These are phyloP conservation scores for Ustilago xerochloae DNA, from an alignment of 1,284 basidiomycete species.

Conservation along the genomic window DNA sequence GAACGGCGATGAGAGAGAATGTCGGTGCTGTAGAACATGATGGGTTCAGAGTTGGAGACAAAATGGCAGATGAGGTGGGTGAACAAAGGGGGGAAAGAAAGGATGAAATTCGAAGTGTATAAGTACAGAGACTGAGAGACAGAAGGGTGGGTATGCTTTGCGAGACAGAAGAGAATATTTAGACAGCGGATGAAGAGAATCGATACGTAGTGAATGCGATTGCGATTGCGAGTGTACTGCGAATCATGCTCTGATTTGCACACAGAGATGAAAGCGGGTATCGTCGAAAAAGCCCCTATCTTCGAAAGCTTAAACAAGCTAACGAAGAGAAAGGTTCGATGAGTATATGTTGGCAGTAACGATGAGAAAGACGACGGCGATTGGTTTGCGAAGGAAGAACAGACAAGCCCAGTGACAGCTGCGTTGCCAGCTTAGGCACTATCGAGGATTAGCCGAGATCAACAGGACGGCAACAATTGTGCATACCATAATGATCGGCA, in stretches of 20 bases:
- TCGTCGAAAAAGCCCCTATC: constrained; percentile 10
- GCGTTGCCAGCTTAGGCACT: not conserved
- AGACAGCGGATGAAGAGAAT: not conserved
- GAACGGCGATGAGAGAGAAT: constrained; percentile 47
- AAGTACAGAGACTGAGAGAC: not conserved
- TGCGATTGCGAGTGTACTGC: constrained; percentile 28
- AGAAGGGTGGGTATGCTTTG: not conserved
- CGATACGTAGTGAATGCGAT: too few relatives aligned
- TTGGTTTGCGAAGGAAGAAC: not conserved
- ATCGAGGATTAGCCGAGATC: not conserved
- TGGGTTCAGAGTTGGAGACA: not conserved
- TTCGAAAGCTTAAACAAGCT: not conserved
- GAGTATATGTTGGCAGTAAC: constrained; percentile 31
- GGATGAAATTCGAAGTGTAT: not conserved
- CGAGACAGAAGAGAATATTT: not conserved
- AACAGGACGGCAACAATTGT: too few relatives aligned
- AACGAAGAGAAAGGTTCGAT: constrained; percentile 4
- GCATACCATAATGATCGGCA: not conserved
- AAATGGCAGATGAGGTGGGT: not conserved
- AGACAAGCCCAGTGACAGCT: not conserved
- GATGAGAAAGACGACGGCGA: not conserved
- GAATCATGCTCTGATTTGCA: too few relatives aligned
- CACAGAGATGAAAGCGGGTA: constrained; percentile 14
- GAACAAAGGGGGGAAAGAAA: not conserved
- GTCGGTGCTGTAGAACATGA: constrained; percentile 59